These are phyloP conservation scores for Euryodendron excelsum DNA, from an alignment of 148 eudicot species.

Conservation along the genomic window DNA sequence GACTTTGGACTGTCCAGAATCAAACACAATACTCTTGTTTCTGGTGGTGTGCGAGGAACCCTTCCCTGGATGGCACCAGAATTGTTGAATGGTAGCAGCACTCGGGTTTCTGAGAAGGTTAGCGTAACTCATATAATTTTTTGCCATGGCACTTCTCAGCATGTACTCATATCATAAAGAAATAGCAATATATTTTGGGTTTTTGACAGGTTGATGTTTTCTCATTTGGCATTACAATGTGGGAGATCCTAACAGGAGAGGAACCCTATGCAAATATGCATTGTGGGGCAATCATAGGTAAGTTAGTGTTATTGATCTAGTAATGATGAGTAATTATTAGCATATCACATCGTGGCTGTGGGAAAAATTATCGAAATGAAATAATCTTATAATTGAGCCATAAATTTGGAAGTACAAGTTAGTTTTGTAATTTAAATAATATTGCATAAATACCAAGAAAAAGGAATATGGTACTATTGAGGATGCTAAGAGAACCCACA, in stretches of 20 bases:
- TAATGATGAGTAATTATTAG: too few relatives aligned
- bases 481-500: background rate
- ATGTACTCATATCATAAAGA: conserved; percentile 18
- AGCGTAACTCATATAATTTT: conserved; percentile 15
- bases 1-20: conserved; percentile 95
- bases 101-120: conserved; percentile 88
- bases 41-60: conserved; percentile 97
- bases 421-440: background rate
- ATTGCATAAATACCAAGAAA: background rate
- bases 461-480: background rate
- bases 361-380: background rate
- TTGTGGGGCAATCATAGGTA: conserved; percentile 91
- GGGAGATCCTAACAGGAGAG: conserved; percentile 93
- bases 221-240: conserved; percentile 83
- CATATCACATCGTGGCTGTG: background rate
- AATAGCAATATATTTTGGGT: conserved; percentile 13
- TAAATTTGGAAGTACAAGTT: background rate
- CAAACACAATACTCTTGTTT: conserved; percentile 87
- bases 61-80: conserved; percentile 99
- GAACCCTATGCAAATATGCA: conserved; percentile 96
- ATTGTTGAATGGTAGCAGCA: conserved; percentile 85
- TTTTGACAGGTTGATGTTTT: conserved; percentile 90
- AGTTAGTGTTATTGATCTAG: too few relatives aligned
- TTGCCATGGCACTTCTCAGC: conserved; percentile 36
- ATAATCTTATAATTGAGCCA: background rate